A percentile compares a stretch with the other conserved stretches of the same genome.
These are phyloP conservation scores for Avena atlantica DNA, from an alignment of 176 grass and related monocot species.

Conservation along the genomic window DNA sequence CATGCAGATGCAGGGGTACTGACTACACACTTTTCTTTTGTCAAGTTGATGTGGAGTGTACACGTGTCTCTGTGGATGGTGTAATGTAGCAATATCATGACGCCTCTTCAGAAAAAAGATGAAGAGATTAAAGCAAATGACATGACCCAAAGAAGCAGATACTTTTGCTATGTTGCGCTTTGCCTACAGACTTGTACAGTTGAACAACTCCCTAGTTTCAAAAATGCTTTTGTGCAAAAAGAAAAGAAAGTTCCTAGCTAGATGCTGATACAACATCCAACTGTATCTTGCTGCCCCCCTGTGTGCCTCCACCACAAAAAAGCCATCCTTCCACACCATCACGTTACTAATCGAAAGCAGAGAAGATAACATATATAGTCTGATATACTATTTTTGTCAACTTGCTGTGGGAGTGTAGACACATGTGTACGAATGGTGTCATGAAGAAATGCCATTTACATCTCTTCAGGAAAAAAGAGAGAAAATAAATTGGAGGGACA, in stretches of 20 bases:
- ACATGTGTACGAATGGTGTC: not conserved
- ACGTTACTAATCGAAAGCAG: too few relatives aligned
- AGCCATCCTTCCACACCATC: too few relatives aligned
- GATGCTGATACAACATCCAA: constrained; percentile 55
- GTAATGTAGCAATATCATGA: not conserved
- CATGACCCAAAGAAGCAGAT: constrained; percentile 24
- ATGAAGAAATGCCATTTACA: not conserved
- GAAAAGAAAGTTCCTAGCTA: not conserved
- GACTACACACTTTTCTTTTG: not conserved
- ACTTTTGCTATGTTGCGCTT: constrained; percentile 9
- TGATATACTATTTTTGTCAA: not conserved
- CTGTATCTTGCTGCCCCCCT: constrained; percentile 33
- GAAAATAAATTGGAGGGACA: not conserved
- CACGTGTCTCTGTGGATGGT: not conserved
- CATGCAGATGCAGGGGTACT: not conserved
- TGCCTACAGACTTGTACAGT: constrained; percentile 33
- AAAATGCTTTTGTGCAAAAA: not conserved
- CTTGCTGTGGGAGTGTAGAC: not conserved
- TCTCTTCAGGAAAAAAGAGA: not conserved
- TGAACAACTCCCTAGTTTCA: constrained; percentile 1
- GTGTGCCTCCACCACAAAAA: too few relatives aligned
- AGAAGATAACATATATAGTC: too few relatives aligned
- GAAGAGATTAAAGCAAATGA: not conserved
- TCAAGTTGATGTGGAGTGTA: not conserved
- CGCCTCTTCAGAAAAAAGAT: not conserved